A percentile compares a stretch with the other conserved stretches of the same genome.
Evolutionary conservation across 805 yeast species (phyloP).

Genomic region (Candida andamanensis): DNA sequence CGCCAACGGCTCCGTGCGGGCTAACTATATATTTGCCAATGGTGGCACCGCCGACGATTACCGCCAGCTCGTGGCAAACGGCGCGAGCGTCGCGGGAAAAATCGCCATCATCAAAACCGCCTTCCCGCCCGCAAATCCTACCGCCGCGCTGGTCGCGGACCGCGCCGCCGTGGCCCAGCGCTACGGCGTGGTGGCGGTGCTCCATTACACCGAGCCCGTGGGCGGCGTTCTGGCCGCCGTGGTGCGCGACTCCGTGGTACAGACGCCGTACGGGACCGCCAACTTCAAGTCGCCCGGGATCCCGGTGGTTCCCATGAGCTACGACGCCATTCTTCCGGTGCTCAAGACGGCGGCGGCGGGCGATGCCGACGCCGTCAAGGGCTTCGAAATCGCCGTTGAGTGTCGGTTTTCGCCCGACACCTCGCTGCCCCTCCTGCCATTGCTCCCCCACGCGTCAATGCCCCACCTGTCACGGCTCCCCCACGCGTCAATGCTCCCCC

Average conservation of each 20-base stretch:
- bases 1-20: slow-evolving; percentile 18
- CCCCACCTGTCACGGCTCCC: neutral
- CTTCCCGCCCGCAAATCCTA: too few species aligned
- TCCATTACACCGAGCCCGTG: slow-evolving; percentile 12
- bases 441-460: neutral
- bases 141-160: neutral
- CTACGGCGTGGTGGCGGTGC: slow-evolving; percentile 21
- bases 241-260: slow-evolving; percentile 16
- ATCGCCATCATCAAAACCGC: slow-evolving; percentile 25
- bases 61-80: slow-evolving; percentile 14
- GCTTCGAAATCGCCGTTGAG: slow-evolving; percentile 15
- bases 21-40: slow-evolving; percentile 25
- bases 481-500: too few species aligned
- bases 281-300: slow-evolving; percentile 10
- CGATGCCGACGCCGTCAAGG: slow-evolving; percentile 9
- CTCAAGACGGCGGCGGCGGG: too few species aligned
- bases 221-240: neutral
- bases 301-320: slow-evolving; percentile 25
- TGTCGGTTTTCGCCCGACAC: slow-evolving; percentile 10
- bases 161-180: slow-evolving; percentile 5
- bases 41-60: slow-evolving; percentile 28
- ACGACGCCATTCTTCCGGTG: slow-evolving; percentile 20
- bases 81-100: slow-evolving; percentile 17
- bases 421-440: too few species aligned
- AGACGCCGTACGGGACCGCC: slow-evolving; percentile 2